Base-by-base conservation (phyloP, 2,329 filamentous ascomycete species). In the Arthroderma uncinatum region DNA sequence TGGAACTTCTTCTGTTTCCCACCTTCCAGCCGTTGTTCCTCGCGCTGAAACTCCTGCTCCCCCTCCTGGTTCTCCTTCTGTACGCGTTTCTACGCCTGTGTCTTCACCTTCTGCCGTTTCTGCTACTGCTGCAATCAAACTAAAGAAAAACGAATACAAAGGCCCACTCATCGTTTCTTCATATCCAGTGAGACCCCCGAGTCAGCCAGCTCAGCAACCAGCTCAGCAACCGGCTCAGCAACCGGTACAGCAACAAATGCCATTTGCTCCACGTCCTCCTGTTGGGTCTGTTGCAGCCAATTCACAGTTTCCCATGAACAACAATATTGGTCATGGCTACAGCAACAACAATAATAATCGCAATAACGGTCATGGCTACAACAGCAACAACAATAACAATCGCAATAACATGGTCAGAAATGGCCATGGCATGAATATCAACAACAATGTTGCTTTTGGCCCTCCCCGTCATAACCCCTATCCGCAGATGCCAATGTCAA, bases 131-230 rank as follows among this genome's bases (percentile, higher is more conserved):
- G 9, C 50, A 12, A 5, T 34, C 9, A 23, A 53, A 10, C 25
- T 19, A 47, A 54, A 54, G 19, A 42, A 56, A 30, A 54, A 47
- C n/a, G 56, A 56, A 9, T 60, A 58, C 37, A 58, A 44, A 58
- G 56, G 58, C 37, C 58, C 58, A 30, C 44, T 60, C 19, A 58
- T 60, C 53, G 56, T 60, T 42, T 55, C 58, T 40, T 57, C 58
- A 42, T 52, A 2, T 53, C 30, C 50, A 53, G 50, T 53, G 50
- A 53, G 28, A 36, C 50, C 28, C 36, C 30, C 19, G 19, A 36
- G 34, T 23, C 50, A 53, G 19, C n/a, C 12, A 53, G 28, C 28
- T 4, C 50, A 34, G 33, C 48, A 36, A 37, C 2, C 48, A 21
- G 2, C 14, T 25, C 42, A 48, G 28, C 42, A 25, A 25, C 7